Base-by-base conservation (phyloP, 2,329 filamentous ascomycete genomes). In the Microdochium nivale region DNA sequence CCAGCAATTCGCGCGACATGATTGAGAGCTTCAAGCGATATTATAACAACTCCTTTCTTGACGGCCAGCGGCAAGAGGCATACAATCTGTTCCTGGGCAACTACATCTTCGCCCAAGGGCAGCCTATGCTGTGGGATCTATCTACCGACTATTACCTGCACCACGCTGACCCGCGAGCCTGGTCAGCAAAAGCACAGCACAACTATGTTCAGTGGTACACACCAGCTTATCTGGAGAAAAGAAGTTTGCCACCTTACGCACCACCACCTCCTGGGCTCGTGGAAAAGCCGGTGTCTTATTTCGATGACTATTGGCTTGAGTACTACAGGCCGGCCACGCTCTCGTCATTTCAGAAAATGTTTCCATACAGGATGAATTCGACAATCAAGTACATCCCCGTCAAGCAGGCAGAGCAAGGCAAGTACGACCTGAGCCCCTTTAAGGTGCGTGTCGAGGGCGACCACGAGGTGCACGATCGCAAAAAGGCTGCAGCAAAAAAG, bases 11-110 rank as follows among this genome's bases (percentile, higher is more conserved):
- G 2, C 81, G 94, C 58, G 94, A 99, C 67, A 97, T 99, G 92
- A 91, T 99, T 23, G 94, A 99, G 70, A 96, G 90, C 66, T 96
- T 99, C 75, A 99, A 97, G 68, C 83, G 94, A 25, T 99, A 97
- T 67, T 99, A 99, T 69, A 96, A 97, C 71, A 99, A 99, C 64
- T 95, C 92, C 0, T 99, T 99, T 66, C 79, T 99, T 9, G 94
- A 99, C 67, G 91, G 87, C n/a, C 94, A 99, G 65, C 84, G 94
- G 30, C 94, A 99, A 69, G 94, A 99, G 69, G 94, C 94, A 1
- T 97, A 97, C 68, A 99, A 99, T 59, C 75, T 99, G 10, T 99
- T 99, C 63, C 78, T 99, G 1, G 94, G 94, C 7, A 96, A 97
- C 63, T 99, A 99, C 66, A 88, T 91, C 49, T 97, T 90, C 64